Evolutionary conservation across 2,329 filamentous ascomycete species (phyloP), one percentile per base, ranked within the genome.

Genomic region (Pseudonectria buxi): DNA sequence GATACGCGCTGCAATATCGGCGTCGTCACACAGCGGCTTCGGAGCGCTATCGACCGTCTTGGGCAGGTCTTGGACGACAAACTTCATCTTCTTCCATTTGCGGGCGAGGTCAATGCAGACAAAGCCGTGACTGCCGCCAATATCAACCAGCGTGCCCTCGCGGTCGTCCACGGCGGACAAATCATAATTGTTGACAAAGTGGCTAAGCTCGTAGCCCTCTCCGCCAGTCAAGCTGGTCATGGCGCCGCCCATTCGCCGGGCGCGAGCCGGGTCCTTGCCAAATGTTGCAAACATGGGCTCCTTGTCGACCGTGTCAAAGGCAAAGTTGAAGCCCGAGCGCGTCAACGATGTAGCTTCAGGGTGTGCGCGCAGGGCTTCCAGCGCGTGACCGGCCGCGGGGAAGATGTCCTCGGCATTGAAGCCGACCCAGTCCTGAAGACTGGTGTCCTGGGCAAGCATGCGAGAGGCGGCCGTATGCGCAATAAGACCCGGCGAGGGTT

Each of bases 41-140:
- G 71, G 69, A 3, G 69, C 69, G 29, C 61, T 67, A 6, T 62
- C 59, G 11, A 76, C 55, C 12, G 67, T 73, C 44, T 62, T 65
- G n/a, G 56, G 55, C 18, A 74, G 55, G 43, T 77, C 74, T 48
- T 77, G 71, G 15, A 76, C 74, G 11, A 78, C 55, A 49, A 78
- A 77, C 30, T 60, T 64, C 45, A 76, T 64, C 26, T 68, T 62
- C 30, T 62, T 62, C 55, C 69, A 76, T 36, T 55, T 57, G 41
- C 61, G 60, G 2, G 72, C 76, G 28, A 81, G 57, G 4, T 68
- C 71, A n/a, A 73, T 62, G 30, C 63, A 69, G n/a, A 72, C 68
- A 30, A 76, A 72, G 1, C 77, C 77, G 34, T 72, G 70, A 13
- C 69, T 73, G 3, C 77, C 76, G 9, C 77, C 76, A 11, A 78